These are phyloP conservation scores for Meripilus lineatus DNA, from an alignment of 1,284 basidiomycete species.

Conservation along the genomic window DNA sequence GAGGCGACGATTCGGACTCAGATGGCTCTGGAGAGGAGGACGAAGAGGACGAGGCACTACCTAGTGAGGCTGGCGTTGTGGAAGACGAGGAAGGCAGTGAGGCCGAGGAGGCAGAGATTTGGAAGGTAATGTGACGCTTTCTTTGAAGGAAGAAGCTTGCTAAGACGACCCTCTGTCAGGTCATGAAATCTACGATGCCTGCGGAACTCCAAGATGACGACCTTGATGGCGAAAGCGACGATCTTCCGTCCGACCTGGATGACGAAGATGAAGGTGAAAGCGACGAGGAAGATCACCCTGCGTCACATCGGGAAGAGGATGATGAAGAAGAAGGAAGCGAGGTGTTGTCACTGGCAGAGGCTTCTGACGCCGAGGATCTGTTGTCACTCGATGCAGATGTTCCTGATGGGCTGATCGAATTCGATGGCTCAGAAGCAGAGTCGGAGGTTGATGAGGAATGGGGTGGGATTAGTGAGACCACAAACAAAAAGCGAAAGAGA, in stretches of 20 bases:
- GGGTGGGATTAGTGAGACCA: constrained; percentile 39
- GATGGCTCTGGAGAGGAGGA: constrained; percentile 18
- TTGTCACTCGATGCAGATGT: constrained; percentile 52
- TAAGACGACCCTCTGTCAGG: constrained; percentile 39
- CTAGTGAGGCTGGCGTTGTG: constrained; percentile 30
- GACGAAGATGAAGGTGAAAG: constrained; percentile 29
- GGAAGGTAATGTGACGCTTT: constrained; percentile 61
- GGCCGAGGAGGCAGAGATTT: constrained; percentile 65
- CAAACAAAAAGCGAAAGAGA: constrained; percentile 48
- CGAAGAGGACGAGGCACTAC: constrained; percentile 27
- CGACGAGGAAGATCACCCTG: constrained; percentile 27
- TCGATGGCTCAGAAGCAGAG: constrained; percentile 44
- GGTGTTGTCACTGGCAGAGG: constrained; percentile 54
- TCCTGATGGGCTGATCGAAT: constrained; percentile 54
- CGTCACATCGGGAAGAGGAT: too few species aligned
- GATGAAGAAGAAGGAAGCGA: constrained; percentile 34
- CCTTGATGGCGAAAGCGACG: constrained; percentile 33
- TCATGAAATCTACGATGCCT: constrained; percentile 81
- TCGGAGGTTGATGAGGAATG: constrained; percentile 45
- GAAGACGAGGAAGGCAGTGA: constrained; percentile 18
- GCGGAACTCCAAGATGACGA: constrained; percentile 40
- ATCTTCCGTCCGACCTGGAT: constrained; percentile 31
- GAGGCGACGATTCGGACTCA: constrained; percentile 25
- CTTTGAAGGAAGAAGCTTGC: neutral
- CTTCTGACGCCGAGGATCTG: constrained; percentile 64